phyloP scores from a whole-genome alignment of 2,329 filamentous ascomycete genomes.

The Pseudocercospora pini-densiflorae region DNA sequence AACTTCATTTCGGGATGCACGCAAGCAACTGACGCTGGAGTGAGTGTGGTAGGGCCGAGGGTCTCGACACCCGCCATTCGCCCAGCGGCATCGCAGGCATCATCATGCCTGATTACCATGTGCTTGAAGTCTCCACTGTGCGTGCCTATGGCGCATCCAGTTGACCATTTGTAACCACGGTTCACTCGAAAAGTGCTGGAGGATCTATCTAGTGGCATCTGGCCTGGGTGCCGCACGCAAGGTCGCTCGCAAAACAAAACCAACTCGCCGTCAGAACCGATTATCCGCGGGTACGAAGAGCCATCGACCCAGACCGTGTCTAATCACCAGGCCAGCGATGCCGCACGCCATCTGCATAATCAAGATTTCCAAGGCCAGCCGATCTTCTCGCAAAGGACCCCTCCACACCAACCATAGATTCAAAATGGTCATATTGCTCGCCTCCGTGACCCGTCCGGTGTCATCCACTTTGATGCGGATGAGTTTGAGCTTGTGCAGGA shows the following conservation, averaged over 20 bases:
- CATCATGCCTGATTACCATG: conserved; percentile 13
- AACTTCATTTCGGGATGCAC: conserved; percentile 7
- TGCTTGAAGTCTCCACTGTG: conserved; percentile 16
- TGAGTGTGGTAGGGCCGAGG: neutral
- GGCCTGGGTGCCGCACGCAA: conserved; percentile 27
- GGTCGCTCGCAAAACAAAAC: conserved; percentile 13
- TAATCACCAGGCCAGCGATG: conserved; percentile 79
- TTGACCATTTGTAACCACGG: conserved; percentile 2
- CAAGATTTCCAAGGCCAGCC: conserved; percentile 78
- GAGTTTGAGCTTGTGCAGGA: conserved; percentile 71
- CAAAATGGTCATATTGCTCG: conserved; percentile 87
- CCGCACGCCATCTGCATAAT: conserved; percentile 77
- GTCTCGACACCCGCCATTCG: conserved; percentile 8
- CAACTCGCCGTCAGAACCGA: conserved; percentile 27
- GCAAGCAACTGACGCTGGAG: neutral
- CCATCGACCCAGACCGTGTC: conserved; percentile 83
- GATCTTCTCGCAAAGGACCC: conserved; percentile 86
- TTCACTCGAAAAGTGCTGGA: conserved; percentile 2
- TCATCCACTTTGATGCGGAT: conserved; percentile 70
- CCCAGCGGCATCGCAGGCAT: neutral
- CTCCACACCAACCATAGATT: conserved; percentile 98
- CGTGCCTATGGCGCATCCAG: conserved; percentile 12
- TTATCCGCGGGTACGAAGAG: conserved; percentile 89
- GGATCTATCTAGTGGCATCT: conserved; percentile 21
- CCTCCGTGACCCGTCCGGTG: conserved; percentile 74